Base-by-base conservation (phyloP, 208 protist genomes). In the Leptomonas seymouri region DNA sequence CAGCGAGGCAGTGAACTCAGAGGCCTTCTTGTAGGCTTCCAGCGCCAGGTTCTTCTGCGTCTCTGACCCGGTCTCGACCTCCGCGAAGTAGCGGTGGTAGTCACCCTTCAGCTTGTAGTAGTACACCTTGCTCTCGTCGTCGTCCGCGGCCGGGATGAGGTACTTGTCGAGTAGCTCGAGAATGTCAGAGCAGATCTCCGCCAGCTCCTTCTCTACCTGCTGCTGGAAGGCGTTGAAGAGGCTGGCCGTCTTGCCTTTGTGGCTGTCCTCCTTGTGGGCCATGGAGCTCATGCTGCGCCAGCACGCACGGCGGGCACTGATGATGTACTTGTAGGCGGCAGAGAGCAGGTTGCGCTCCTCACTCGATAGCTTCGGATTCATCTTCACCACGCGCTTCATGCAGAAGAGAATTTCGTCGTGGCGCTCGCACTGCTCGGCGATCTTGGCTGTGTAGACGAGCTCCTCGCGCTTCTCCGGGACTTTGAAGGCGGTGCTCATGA, bases 241-340 rank as follows among this genome's bases (percentile, higher is more conserved):
- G 42, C 82, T 87, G 36, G 98, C 82, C 66, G 98, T 96, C 68
- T 87, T 89, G 54, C 92, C 89, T 64, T 98, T 91, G 73, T 87
- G 83, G 50, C 76, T 81, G 81, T 96, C 94, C 75, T 98, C 94
- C 79, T 99, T 99, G 73, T 98, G 87, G 80, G 99, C 98, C 60
- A 99, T 98, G 1, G 93, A 93, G 48, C 90, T 98, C 69, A 99
- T 94, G 74, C 99, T 99, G 77, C 99, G 91, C 97, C 98, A 99
- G 64, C 98, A 98, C 18, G 99, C 97, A 76, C 99, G 98, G 60
- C 98, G 94, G 23, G 98, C 87, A 66, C 99, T 99, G 87, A 99
- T 99, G 55, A 99, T 97, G 84, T 99, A 99, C 90, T 99, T 99
- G 94, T 99, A 99, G 23, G 99, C 99, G 28, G 99, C 99, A n/a